Conservation (phyloP, 495 filamentous ascomycete species). For the Penicillium tannophilum region DNA sequence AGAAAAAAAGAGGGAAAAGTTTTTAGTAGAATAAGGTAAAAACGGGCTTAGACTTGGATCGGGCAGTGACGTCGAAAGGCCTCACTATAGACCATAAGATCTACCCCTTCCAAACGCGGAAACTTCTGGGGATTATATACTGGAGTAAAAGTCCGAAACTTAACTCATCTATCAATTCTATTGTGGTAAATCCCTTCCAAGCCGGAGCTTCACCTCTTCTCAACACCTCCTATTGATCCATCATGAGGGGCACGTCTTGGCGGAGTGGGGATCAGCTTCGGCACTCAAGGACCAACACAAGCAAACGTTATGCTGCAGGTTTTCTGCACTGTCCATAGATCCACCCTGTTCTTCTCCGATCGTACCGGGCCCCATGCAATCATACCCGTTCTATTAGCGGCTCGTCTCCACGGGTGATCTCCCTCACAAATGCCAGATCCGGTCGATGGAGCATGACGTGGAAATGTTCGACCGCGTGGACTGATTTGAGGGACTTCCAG, state of each 20-base stretch:
- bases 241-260: conserved; percentile 33
- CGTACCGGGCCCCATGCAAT: conserved; percentile 5
- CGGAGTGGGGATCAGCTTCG: conserved; percentile 16
- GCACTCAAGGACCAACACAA: background rate
- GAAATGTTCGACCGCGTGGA: conserved; percentile 91
- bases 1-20: conserved; percentile 11
- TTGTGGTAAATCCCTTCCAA: background rate
- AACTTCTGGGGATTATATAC: too few species aligned
- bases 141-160: background rate
- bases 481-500: conserved; percentile 76
- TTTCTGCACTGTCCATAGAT: background rate
- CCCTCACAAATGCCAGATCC: conserved; percentile 64
- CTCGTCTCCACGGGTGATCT: conserved; percentile 75
- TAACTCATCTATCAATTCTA: background rate
- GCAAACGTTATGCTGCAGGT: background rate
- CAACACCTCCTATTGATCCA: conserved; percentile 12
- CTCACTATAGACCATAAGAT: background rate
- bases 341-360: conserved; percentile 4
- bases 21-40: conserved; percentile 1
- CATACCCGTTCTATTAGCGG: conserved; percentile 49
- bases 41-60: conserved; percentile 21
- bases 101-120: too few species aligned
- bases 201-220: background rate
- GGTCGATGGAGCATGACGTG: conserved; percentile 87
- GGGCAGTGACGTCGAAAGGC: conserved; percentile 11